phyloP scores from a whole-genome alignment of 2,329 filamentous ascomycete species.

The Alternaria sp. region DNA sequence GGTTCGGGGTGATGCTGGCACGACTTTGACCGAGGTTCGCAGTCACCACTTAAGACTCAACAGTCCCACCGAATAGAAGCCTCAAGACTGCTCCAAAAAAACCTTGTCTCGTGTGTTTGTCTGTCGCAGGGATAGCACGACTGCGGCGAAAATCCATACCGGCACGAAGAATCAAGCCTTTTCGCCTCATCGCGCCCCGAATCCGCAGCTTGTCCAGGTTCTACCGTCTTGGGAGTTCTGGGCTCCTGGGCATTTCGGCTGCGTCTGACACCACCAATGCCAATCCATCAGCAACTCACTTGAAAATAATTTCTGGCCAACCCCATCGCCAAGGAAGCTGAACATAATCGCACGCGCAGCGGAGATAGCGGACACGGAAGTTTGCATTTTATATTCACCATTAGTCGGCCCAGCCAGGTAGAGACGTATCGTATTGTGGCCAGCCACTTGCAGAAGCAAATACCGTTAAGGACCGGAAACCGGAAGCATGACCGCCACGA shows the following conservation, averaged over 20 bases:
- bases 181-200: slow-evolving; percentile 8
- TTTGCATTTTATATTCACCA: slow-evolving; percentile 3
- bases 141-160: slow-evolving; percentile 7
- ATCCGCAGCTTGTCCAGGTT: slow-evolving; percentile 15
- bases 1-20: neutral
- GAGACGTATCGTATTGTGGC: slow-evolving; percentile 1
- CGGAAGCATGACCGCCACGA: slow-evolving; percentile 37
- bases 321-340: slow-evolving; percentile 11
- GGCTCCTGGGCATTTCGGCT: slow-evolving; percentile 22
- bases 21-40: neutral
- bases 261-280: slow-evolving; percentile 9
- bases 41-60: neutral
- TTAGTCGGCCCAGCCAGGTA: neutral
- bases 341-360: slow-evolving; percentile 13
- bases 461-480: neutral
- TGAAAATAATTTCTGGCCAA: neutral
- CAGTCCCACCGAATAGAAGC: neutral
- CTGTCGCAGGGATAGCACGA: neutral
- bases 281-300: slow-evolving; percentile 4
- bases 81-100: neutral
- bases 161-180: slow-evolving; percentile 22
- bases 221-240: slow-evolving; percentile 24
- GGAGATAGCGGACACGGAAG: slow-evolving; percentile 11
- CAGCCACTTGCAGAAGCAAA: slow-evolving; percentile 13
- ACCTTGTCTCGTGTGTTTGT: neutral